These are phyloP conservation scores for Kodamaea fukazawae DNA, from an alignment of 805 yeast genomes.

Conservation along the genomic window DNA sequence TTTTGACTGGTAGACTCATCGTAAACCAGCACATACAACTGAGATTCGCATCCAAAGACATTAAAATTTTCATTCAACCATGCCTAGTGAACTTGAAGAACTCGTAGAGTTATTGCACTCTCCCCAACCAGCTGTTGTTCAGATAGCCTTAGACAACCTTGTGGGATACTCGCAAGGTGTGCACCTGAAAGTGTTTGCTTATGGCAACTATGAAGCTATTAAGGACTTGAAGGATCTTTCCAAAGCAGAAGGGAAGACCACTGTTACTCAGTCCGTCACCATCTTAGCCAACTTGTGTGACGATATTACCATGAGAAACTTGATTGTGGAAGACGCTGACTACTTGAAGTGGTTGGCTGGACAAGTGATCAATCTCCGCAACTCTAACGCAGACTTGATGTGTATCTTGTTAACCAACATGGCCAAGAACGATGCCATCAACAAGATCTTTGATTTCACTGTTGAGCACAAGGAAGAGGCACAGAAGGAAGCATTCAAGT, in stretches of 20 bases:
- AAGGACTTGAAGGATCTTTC: conserved; percentile 65
- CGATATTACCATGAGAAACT: conserved; percentile 57
- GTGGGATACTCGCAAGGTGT: conserved; percentile 79
- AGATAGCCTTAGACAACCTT: conserved; percentile 79
- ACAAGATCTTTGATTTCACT: conserved; percentile 45
- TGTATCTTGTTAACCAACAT: conserved; percentile 82
- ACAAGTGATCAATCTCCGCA: conserved; percentile 52
- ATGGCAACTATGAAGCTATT: conserved; percentile 68
- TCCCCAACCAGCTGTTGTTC: conserved; percentile 73
- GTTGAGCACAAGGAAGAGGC: conserved; percentile 36
- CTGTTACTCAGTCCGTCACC: conserved; percentile 68
- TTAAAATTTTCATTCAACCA: conserved; percentile 11
- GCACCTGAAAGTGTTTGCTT: conserved; percentile 61
- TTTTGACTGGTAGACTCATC: no score
- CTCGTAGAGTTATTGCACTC: conserved; percentile 80
- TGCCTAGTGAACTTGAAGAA: conserved; percentile 48
- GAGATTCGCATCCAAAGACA: conserved; percentile 1
- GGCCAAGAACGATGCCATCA: conserved; percentile 71
- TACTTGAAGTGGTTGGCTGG: conserved; percentile 50
- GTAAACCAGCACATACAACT: no score
- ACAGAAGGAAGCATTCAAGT: conserved; percentile 46
- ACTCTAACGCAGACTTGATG: conserved; percentile 74
- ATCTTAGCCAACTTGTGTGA: conserved; percentile 82
- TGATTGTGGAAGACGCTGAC: conserved; percentile 61
- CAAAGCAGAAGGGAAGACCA: conserved; percentile 50